Base-by-base conservation (phyloP, 257 asterid species). In the Parsonsia alboflavescens region DNA sequence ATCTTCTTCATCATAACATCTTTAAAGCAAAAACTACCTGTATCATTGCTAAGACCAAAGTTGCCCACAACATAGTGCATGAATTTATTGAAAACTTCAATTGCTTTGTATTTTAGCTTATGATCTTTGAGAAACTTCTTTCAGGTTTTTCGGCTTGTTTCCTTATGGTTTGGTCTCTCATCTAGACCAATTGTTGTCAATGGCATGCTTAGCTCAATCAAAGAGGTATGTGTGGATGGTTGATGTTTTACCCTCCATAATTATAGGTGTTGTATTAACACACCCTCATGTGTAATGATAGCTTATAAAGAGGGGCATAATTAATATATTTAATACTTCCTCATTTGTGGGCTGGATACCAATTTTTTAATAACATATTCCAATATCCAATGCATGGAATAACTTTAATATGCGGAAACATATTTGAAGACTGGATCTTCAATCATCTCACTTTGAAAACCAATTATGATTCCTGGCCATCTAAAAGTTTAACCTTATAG, bases 61-160 rank as follows among this genome's bases (percentile, higher is more conserved):
- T 17, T 65, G 1, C 30, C 49, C 70, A 65, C 28, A 65, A 36
- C 16, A 8, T 64, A 1, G 50, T 65, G 19, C n/a, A 10, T 61
- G 10, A 17, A 61, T 30, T 26, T 58, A 33, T 21, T 44, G 53
- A 45, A 44, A 54, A 24, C 48, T 68, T 58, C 26, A 39, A 65
- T 19, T 46, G 21, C 28, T 30, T 68, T 53, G 15, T 75, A 41
- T 6, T 39, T 45, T 39, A 52, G 52, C 22, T 67, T 5, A 12
- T 57, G 53, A 33, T 48, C 9, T 56, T 68, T 28, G 26, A 39
- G 57, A 30, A 44, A 46, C 48, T 64, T 39, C 69, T 57, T 73
- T 72, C 87, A 94, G 99, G 97, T 94, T 48, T 94, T 94, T 82
- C 95, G 97, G 80, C 97, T 94, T 82, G 93, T 90, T 88, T 92